These are phyloP conservation scores for Coffea canephora DNA, from an alignment of 257 asterid genomes.

Conservation along the genomic window DNA sequence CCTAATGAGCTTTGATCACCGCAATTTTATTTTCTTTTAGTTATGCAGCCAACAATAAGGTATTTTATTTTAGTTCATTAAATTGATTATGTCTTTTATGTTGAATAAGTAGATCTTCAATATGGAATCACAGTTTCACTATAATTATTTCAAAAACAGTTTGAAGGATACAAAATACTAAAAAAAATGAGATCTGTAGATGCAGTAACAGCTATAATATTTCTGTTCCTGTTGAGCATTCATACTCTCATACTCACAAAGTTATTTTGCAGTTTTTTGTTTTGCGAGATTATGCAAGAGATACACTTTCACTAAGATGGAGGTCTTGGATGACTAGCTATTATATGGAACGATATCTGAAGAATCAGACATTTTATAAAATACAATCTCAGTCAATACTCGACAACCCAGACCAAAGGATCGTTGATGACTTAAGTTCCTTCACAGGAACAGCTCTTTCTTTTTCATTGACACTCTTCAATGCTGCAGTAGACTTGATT, in stretches of 20 bases:
- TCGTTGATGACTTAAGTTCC: conserved; percentile 89
- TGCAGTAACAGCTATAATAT: neutral
- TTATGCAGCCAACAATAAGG: neutral
- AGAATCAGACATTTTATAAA: conserved; percentile 68
- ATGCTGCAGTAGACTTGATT: conserved; percentile 81
- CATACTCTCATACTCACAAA: conserved; percentile 4
- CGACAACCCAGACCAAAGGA: conserved; percentile 95
- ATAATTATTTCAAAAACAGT: too few relatives aligned
- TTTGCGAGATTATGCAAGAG: conserved; percentile 88
- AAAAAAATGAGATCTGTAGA: neutral
- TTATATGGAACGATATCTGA: conserved; percentile 89
- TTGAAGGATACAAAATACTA: neutral
- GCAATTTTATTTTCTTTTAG: too few relatives aligned
- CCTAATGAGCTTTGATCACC: neutral
- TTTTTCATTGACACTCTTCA: conserved; percentile 76
- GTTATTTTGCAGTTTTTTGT: conserved; percentile 64
- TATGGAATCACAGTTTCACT: too few relatives aligned
- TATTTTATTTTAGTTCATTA: neutral
- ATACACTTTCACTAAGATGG: conserved; percentile 90
- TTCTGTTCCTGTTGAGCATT: neutral
- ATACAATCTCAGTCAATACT: conserved; percentile 83
- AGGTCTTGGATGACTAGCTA: conserved; percentile 90
- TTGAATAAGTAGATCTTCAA: neutral
- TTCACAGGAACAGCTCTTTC: conserved; percentile 91
- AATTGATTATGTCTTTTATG: too few relatives aligned